phyloP scores from a whole-genome alignment of 192 early-diverging fungal genomes.

The Mycoemilia scoparia region DNA sequence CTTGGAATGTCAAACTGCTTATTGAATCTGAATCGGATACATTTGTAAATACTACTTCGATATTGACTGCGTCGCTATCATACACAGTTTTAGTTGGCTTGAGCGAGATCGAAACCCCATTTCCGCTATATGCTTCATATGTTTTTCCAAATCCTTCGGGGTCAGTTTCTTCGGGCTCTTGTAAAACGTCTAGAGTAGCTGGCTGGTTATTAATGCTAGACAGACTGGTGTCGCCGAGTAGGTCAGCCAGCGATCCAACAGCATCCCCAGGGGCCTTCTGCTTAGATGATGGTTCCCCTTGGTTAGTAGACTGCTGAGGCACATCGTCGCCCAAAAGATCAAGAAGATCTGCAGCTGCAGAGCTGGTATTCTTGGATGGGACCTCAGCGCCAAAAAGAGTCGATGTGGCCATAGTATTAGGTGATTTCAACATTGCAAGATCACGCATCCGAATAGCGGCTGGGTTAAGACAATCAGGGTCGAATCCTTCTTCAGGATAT shows the following conservation, averaged over 20 bases:
- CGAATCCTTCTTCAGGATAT: conserved; percentile 24
- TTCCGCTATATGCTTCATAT: conserved; percentile 55
- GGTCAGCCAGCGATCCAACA: conserved; percentile 47
- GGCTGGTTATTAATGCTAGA: conserved; percentile 12
- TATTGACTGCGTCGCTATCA: conserved; percentile 38
- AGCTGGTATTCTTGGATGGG: conserved; percentile 3
- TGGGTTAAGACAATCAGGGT: conserved; percentile 27
- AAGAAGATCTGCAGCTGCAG: conserved; percentile 26
- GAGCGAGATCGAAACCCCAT: conserved; percentile 61
- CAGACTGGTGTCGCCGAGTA: conserved; percentile 46
- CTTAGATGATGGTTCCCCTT: conserved; percentile 12
- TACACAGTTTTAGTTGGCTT: conserved; percentile 46
- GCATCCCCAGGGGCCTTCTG: conserved; percentile 13
- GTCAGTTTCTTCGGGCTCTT: conserved; percentile 8
- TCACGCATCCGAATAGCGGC: conserved; percentile 30
- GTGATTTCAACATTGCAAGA: conserved; percentile 7
- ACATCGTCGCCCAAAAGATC: conserved; percentile 45
- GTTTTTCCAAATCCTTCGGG: conserved; percentile 7
- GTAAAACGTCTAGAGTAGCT: conserved; percentile 10
- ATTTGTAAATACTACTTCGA: conserved; percentile 55
- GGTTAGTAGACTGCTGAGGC: not conserved
- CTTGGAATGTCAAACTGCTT: conserved; percentile 73
- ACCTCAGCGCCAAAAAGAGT: conserved; percentile 7
- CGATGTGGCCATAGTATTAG: conserved; percentile 8
- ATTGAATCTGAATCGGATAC: no score